These are phyloP conservation scores for Boletus semigastroideus DNA, from an alignment of 1,284 basidiomycete species.

Conservation along the genomic window DNA sequence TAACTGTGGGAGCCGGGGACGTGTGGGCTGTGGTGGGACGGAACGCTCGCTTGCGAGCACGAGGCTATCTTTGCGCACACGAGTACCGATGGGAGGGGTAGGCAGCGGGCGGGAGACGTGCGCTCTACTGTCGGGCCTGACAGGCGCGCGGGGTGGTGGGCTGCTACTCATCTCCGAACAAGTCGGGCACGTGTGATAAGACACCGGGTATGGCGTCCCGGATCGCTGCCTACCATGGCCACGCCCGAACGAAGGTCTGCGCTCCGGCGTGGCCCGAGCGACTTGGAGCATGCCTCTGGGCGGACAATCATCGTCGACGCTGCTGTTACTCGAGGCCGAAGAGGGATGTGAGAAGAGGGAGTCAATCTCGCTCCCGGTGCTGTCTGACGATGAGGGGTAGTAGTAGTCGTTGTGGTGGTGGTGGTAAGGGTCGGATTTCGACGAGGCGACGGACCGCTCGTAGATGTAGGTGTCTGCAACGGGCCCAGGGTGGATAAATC, in stretches of 20 bases:
- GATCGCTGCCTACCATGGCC: constrained; percentile 26
- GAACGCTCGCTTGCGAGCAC: constrained; percentile 36
- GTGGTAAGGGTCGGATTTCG: constrained; percentile 49
- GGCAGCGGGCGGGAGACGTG: constrained; percentile 33
- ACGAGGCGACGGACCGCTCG: constrained; percentile 49
- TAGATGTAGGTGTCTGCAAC: constrained; percentile 53
- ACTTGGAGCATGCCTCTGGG: constrained; percentile 26
- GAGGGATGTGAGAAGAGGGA: constrained; percentile 43
- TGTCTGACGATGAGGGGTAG: constrained; percentile 45
- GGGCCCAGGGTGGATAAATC: constrained; percentile 43
- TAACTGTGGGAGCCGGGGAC: constrained; percentile 32
- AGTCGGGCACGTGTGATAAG: constrained; percentile 34
- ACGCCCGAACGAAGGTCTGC: constrained; percentile 23
- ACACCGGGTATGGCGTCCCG: constrained; percentile 21
- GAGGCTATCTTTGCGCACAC: constrained; percentile 38
- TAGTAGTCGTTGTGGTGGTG: constrained; percentile 40
- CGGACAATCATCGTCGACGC: constrained; percentile 40
- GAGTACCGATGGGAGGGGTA: constrained; percentile 30
- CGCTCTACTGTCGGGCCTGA: constrained; percentile 22
- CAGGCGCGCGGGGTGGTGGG: constrained; percentile 23
- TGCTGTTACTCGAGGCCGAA: constrained; percentile 51
- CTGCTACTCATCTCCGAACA: constrained; percentile 34
- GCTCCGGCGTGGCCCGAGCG: constrained; percentile 22
- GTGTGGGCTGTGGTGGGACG: constrained; percentile 16
- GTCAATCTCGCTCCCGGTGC: constrained; percentile 38